Evolutionary conservation across 352 stramenopile genomes (phyloP).

Genomic region (Pythium inflatum): DNA sequence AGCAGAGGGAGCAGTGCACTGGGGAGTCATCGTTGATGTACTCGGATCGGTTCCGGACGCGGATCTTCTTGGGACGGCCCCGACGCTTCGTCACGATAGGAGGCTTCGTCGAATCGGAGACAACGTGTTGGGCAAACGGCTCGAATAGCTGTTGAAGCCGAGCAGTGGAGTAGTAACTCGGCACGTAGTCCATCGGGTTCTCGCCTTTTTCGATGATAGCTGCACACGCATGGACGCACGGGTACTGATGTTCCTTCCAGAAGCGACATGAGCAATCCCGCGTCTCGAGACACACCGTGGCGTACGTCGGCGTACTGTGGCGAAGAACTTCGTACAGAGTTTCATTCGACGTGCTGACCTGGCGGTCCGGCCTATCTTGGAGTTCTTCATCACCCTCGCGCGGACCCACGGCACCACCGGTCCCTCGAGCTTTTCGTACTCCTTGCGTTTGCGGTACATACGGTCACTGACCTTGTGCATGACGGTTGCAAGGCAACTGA

Average conservation of each 20-base stretch:
- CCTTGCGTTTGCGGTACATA: constrained; percentile 7
- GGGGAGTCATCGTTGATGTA: constrained; percentile 22
- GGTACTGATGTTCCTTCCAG: constrained; percentile 28
- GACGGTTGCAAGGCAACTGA: constrained; percentile 14
- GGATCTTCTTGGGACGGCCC: not conserved
- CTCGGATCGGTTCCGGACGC: constrained; percentile 17
- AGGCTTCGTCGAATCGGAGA: constrained; percentile 11
- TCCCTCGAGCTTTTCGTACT: not conserved
- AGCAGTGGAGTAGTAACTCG: constrained; percentile 6
- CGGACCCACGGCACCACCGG: constrained; percentile 2
- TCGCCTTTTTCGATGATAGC: constrained; percentile 1
- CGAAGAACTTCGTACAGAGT: constrained; percentile 13
- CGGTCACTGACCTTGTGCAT: constrained; percentile 21
- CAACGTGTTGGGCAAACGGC: constrained; percentile 5
- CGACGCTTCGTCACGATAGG: constrained; percentile 8
- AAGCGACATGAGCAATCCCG: constrained; percentile 13
- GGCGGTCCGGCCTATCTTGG: not conserved
- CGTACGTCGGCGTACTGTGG: not conserved
- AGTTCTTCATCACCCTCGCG: not conserved
- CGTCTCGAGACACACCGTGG: not conserved
- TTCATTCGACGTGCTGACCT: not conserved
- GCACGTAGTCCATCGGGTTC: constrained; percentile 17
- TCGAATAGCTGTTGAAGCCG: constrained; percentile 13
- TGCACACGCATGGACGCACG: constrained; percentile 26
- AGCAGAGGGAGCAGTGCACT: constrained; percentile 8